Percentiles rank a stretch among this genome's conserved stretches.
These are phyloP conservation scores for Phytophthora hibernalis DNA, from an alignment of 352 stramenopile genomes.

Conservation along the genomic window DNA sequence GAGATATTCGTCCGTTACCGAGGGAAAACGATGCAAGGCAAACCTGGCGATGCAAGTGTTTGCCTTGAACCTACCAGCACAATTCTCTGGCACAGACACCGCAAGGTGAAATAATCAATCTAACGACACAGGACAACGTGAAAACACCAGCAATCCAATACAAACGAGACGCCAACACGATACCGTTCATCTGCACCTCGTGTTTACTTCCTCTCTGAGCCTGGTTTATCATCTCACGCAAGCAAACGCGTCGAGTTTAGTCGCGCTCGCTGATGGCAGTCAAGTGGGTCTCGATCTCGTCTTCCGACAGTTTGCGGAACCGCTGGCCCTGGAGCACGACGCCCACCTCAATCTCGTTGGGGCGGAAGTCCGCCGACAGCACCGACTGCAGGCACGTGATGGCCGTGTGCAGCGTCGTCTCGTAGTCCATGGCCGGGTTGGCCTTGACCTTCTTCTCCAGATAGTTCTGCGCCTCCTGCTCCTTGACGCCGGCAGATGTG, in stretches of 20 bases:
- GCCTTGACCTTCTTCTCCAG: conserved; percentile 98
- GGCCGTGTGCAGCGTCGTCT: conserved; percentile 95
- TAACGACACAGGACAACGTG: neutral
- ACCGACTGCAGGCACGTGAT: conserved; percentile 98
- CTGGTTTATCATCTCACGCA: conserved; percentile 15
- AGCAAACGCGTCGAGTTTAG: conserved; percentile 44
- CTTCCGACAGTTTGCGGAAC: conserved; percentile 95
- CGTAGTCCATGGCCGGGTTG: conserved; percentile 90
- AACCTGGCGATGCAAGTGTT: conserved; percentile 20
- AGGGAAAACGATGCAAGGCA: conserved; percentile 16
- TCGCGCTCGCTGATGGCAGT: conserved; percentile 97
- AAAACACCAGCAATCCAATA: conserved; percentile 1
- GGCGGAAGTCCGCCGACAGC: conserved; percentile 97
- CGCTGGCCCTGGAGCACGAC: conserved; percentile 69
- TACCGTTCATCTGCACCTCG: conserved; percentile 28
- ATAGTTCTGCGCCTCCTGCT: conserved; percentile 99
- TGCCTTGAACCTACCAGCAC: neutral
- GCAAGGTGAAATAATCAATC: neutral
- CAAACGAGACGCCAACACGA: conserved; percentile 7
- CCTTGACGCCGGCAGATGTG: conserved; percentile 94
- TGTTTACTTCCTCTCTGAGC: conserved; percentile 24
- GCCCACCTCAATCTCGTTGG: conserved; percentile 95
- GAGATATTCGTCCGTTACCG: conserved; percentile 28
- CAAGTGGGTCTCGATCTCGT: conserved; percentile 98
- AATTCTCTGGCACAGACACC: neutral